phyloP scores from a whole-genome alignment of 768 basidiomycete species.

The Clitopilus passeckerianus region DNA sequence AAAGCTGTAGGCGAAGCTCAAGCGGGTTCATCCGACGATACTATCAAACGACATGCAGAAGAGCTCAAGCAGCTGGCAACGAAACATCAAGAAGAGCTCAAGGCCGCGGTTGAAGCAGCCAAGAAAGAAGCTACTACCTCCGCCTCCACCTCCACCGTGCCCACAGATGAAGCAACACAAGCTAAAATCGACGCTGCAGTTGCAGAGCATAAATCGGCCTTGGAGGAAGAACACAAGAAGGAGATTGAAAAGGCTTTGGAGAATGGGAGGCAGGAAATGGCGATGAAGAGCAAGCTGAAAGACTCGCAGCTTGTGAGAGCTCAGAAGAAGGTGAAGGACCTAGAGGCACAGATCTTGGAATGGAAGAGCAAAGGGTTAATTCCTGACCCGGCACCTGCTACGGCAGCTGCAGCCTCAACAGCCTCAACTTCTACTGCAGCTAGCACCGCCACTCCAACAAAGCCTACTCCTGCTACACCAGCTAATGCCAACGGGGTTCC shows the following conservation, averaged over 20 bases:
- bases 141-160: conserved; percentile 19
- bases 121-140: conserved; percentile 24
- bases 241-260: conserved; percentile 67
- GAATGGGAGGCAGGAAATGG: conserved; percentile 60
- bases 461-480: conserved; percentile 1
- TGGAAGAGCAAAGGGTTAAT: conserved; percentile 48
- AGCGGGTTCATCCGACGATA: conserved; percentile 27
- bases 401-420: conserved; percentile 16
- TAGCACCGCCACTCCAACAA: conserved; percentile 4
- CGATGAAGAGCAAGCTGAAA: conserved; percentile 61
- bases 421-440: conserved; percentile 21
- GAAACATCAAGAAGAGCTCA: conserved; percentile 50
- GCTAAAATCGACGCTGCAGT: conserved; percentile 43
- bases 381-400: conserved; percentile 26
- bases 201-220: conserved; percentile 40
- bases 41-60: conserved; percentile 49
- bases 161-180: conserved; percentile 22
- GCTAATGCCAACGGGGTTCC: conserved; percentile 13
- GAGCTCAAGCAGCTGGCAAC: conserved; percentile 51
- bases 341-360: conserved; percentile 58
- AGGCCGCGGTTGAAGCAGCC: conserved; percentile 47
- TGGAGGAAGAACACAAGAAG: conserved; percentile 41
- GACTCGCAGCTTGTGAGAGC: conserved; percentile 62
- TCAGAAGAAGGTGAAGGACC: conserved; percentile 59
- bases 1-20: conserved; percentile 50